Conservation (phyloP, 768 basidiomycete genomes). For the Boletales sp. region DNA sequence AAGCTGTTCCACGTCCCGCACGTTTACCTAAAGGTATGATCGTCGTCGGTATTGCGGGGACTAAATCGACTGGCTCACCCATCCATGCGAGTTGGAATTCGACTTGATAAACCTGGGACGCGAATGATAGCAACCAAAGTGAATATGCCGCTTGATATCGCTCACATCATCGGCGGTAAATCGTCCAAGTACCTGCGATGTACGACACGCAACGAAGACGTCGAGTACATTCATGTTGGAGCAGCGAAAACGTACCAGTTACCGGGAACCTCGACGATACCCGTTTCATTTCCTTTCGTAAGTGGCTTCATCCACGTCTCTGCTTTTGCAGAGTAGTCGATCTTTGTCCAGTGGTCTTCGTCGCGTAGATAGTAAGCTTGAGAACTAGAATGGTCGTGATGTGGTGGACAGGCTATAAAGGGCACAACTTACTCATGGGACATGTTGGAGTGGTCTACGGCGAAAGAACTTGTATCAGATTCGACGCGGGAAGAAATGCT, state of each 20-base stretch:
- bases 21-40: constrained; percentile 47
- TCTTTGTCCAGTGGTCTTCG: constrained; percentile 70
- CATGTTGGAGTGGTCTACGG: constrained; percentile 56
- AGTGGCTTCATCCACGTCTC: constrained; percentile 75
- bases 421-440: constrained; percentile 40
- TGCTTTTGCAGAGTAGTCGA: constrained; percentile 57
- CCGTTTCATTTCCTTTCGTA: constrained; percentile 57
- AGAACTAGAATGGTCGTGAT: constrained; percentile 33
- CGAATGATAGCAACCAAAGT: neutral
- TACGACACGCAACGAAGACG: no score
- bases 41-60: no score
- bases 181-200: constrained; percentile 62
- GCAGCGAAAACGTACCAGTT: constrained; percentile 60
- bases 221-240: no score
- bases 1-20: constrained; percentile 61
- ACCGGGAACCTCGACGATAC: constrained; percentile 60
- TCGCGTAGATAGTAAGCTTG: constrained; percentile 68
- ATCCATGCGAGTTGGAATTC: constrained; percentile 67
- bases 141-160: neutral
- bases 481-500: neutral
- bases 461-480: constrained; percentile 11
- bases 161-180: constrained; percentile 69
- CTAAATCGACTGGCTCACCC: no score
- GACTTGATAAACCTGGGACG: constrained; percentile 62
- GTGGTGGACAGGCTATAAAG: neutral